Percentiles rank a stretch among this genome's conserved stretches.
phyloP scores from a whole-genome alignment of 2,329 filamentous ascomycete genomes.

The Amylocarpus encephaloides region DNA sequence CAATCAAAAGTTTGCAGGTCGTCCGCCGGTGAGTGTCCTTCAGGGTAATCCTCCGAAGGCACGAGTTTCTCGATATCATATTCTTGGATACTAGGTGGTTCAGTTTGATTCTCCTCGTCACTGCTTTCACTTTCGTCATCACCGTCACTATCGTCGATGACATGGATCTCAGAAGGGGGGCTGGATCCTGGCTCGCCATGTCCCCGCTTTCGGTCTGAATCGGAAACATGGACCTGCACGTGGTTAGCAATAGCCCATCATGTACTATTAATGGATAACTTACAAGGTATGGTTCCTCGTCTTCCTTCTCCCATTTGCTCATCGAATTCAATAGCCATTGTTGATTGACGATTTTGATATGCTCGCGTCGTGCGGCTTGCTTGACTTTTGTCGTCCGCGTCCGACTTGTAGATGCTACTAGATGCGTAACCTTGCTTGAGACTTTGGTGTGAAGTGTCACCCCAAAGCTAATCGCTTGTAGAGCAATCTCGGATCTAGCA shows the following conservation, averaged over 20 bases:
- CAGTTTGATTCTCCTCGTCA: too few relatives aligned
- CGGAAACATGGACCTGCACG: constrained; percentile 57
- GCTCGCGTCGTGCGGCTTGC: constrained; percentile 70
- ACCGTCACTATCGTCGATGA: constrained; percentile 31
- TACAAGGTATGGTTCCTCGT: constrained; percentile 55
- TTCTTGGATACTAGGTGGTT: constrained; percentile 24
- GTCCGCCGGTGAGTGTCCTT: constrained; percentile 47
- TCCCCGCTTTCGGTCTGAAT: constrained; percentile 46
- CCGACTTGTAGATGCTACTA: constrained; percentile 63
- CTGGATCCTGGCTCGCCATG: constrained; percentile 41
- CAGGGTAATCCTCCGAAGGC: constrained; percentile 44
- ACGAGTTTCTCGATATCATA: constrained; percentile 42
- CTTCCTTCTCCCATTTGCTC: constrained; percentile 72
- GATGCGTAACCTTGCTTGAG: constrained; percentile 60
- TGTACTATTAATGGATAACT: neutral
- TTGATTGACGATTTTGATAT: constrained; percentile 85
- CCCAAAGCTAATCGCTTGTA: constrained; percentile 83
- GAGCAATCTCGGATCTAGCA: constrained; percentile 69
- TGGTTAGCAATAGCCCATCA: constrained; percentile 7
- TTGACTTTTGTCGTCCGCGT: constrained; percentile 87
- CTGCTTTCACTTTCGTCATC: constrained; percentile 28
- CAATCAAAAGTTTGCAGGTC: constrained; percentile 55
- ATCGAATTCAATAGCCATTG: constrained; percentile 86
- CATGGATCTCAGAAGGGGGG: constrained; percentile 37
- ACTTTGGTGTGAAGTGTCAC: constrained; percentile 54